Evolutionary conservation across 129 eudicot species (phyloP).

Genomic region (Pittosporum tobira): DNA sequence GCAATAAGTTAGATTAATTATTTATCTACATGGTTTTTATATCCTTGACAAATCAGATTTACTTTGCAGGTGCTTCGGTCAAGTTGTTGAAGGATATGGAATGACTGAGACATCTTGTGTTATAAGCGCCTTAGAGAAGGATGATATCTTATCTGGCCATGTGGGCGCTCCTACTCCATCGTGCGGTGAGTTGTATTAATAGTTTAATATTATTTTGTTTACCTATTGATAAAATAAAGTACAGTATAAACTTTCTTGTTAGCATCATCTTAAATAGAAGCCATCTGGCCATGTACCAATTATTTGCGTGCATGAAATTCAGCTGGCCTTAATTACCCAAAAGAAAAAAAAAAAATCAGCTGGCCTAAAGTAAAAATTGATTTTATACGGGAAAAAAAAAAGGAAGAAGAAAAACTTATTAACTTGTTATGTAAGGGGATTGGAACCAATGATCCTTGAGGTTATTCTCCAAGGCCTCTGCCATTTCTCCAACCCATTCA

Average conservation of each 20-base stretch:
- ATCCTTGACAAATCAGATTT: neutral
- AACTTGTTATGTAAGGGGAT: too few species aligned
- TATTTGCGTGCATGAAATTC: neutral
- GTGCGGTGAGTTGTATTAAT: conserved; percentile 49
- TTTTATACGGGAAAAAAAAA: too few species aligned
- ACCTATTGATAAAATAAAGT: neutral
- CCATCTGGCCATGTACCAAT: neutral
- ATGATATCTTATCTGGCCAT: conserved; percentile 57
- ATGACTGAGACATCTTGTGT: conserved; percentile 80
- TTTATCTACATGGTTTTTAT: neutral
- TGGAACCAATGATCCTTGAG: too few species aligned
- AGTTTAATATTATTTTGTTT: neutral
- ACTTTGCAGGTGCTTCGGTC: conserved; percentile 68
- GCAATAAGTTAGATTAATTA: neutral
- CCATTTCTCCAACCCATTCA: too few species aligned
- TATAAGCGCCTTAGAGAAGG: conserved; percentile 41
- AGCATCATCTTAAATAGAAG: neutral
- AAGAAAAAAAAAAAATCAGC: too few species aligned
- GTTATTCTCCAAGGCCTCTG: too few species aligned
- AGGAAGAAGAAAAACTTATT: too few species aligned
- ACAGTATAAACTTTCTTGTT: neutral
- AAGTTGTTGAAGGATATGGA: conserved; percentile 67
- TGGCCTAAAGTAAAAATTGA: too few species aligned
- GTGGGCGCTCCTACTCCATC: conserved; percentile 74
- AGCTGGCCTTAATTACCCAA: too few species aligned